Percentiles rank a stretch among this genome's conserved stretches.
Conservation (phyloP, 176 grass and related monocot species). For the Rhipidocladum racemiflorum region DNA sequence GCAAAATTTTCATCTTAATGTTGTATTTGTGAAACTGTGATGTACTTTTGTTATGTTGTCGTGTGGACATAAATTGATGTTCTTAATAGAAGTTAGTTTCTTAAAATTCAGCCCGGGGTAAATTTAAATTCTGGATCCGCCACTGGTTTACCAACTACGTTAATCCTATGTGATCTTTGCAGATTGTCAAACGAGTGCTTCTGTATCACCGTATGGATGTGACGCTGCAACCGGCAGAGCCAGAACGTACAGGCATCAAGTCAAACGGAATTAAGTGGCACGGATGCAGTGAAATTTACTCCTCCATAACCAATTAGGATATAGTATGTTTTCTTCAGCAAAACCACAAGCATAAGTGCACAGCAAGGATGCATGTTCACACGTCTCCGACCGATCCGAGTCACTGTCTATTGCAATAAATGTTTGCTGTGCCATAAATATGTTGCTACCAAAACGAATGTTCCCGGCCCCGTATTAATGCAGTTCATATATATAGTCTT, state of each 20-base stretch:
- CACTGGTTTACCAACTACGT: slow-evolving; percentile 20
- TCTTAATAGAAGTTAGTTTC: too few species aligned
- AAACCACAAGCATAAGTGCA: not conserved
- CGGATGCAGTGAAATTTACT: slow-evolving; percentile 2
- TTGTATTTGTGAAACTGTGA: too few species aligned
- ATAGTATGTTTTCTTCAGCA: not conserved
- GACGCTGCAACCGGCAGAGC: not conserved
- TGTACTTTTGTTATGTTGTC: too few species aligned
- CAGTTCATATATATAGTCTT: not conserved
- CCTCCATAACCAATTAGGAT: not conserved
- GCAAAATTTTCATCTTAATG: too few species aligned
- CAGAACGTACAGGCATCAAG: not conserved
- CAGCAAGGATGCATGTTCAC: not conserved
- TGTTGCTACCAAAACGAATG: not conserved
- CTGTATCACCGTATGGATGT: not conserved
- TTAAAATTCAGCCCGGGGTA: too few species aligned
- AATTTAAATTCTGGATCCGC: too few species aligned
- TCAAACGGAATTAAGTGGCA: not conserved
- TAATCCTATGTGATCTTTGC: not conserved
- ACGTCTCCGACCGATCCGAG: not conserved
- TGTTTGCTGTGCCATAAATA: not conserved
- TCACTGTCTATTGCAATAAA: not conserved
- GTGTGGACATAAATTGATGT: too few species aligned
- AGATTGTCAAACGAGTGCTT: not conserved
- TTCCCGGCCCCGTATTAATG: not conserved